Evolutionary conservation across 805 yeast species (phyloP), one percentile per base, ranked within the genome.

Genomic region (Candida suzukii): DNA sequence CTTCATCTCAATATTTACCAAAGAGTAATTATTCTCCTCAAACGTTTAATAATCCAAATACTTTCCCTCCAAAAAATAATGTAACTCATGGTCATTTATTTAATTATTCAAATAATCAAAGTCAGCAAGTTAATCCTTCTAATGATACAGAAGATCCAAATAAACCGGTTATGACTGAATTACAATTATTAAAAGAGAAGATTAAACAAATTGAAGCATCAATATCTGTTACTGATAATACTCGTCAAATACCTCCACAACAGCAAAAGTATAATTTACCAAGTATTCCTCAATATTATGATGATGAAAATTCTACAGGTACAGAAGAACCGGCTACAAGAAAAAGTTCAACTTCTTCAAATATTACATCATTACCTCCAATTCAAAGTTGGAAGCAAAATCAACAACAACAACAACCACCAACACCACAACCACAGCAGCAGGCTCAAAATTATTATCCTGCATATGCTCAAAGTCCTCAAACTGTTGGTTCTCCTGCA

Each of bases 201-300:
- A 68, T 73, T 31, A 67, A 61, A 40, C 69, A 68, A 47, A 61
- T 73, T 4, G 78, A 73, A 47, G 69, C 71, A 1, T 64, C 73
- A 1, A 61, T 68, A 25, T 64, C 67, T 0, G 64, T 59, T 6
- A 56, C 67, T 10, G 37, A 33, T 37, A 31, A 27, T 29, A 26
- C 37, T 21, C 17, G 21, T 3, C 26, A 21, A 5, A 16, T 21
- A 13, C 35, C 20, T 9, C 35, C 16, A 21, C 35, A 20, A 33
- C 35, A 33, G 13, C 35, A 32, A 32, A 8, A 18, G n/a, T 7
- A 18, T 10, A 12, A 26, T 11, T 26, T 26, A 26, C 29, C 29
- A 8, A 26, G 29, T 11, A 8, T 26, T 5, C 29, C 9, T 13
- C n/a, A 12, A 26, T 13, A 26, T 13, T 26, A 26, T n/a, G 29